Evolutionary conservation across 2,329 filamentous ascomycete genomes (phyloP).

Genomic region (Bipolaris zeicola): DNA sequence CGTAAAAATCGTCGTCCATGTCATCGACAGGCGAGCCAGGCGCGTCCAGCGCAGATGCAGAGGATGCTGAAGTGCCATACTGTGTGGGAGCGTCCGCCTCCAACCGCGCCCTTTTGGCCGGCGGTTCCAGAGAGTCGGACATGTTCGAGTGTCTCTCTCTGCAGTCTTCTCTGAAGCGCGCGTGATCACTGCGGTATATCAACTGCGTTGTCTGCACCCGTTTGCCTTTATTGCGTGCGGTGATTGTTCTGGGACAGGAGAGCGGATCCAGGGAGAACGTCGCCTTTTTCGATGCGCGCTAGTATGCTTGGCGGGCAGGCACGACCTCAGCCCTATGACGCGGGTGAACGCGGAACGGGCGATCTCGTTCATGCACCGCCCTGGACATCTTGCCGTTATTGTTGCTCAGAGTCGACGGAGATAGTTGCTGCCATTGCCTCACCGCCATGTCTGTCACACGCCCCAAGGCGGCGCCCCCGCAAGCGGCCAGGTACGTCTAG

Average conservation of each 20-base stretch:
- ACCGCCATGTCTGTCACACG: constrained; percentile 7
- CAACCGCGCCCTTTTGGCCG: constrained; percentile 51
- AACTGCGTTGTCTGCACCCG: constrained; percentile 37
- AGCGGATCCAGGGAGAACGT: constrained; percentile 23
- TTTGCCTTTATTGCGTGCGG: constrained; percentile 34
- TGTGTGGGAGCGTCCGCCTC: constrained; percentile 44
- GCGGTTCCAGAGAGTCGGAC: constrained; percentile 47
- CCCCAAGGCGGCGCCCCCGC: constrained; percentile 3
- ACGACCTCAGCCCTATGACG: constrained; percentile 31
- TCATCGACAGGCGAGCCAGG: constrained; percentile 48
- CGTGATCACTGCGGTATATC: constrained; percentile 32
- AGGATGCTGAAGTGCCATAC: constrained; percentile 35
- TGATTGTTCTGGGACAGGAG: constrained; percentile 26
- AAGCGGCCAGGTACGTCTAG: constrained; percentile 1
- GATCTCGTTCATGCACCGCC: constrained; percentile 2
- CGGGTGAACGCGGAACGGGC: constrained; percentile 10
- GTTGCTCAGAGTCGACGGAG: neutral
- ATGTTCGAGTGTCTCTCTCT: constrained; percentile 34
- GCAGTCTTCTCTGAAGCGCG: constrained; percentile 32
- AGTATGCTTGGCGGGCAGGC: constrained; percentile 26
- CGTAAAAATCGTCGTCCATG: constrained; percentile 49
- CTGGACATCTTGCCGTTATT: neutral
- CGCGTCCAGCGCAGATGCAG: constrained; percentile 43
- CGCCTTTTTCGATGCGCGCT: constrained; percentile 37
- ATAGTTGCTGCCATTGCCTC: neutral